Evolutionary conservation across 768 basidiomycete species (phyloP).

Genomic region (Sutorius australiensis): DNA sequence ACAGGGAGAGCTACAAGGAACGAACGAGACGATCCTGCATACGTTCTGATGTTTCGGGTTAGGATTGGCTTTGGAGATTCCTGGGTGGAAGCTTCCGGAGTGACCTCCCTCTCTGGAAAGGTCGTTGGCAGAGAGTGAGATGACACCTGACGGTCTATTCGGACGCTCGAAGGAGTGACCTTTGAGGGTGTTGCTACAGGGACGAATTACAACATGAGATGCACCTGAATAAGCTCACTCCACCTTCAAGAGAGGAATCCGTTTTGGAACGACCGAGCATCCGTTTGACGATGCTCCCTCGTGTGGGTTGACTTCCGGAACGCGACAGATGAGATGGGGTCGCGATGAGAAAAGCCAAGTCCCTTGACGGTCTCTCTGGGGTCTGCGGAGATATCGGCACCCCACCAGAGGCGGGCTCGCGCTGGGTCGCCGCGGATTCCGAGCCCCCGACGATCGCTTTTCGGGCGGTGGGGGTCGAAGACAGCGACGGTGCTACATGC

Average conservation of each 20-base stretch:
- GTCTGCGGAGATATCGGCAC: slow-evolving; percentile 5
- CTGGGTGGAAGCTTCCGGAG: slow-evolving; percentile 24
- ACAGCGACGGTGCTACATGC: neutral
- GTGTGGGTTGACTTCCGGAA: slow-evolving; percentile 29
- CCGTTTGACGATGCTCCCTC: slow-evolving; percentile 53
- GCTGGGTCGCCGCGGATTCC: neutral
- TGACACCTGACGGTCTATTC: slow-evolving; percentile 20
- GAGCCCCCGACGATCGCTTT: neutral
- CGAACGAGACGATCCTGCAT: slow-evolving; percentile 75
- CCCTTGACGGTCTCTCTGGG: slow-evolving; percentile 28
- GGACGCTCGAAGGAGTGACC: neutral
- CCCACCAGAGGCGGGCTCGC: neutral
- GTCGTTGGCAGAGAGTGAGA: slow-evolving; percentile 22
- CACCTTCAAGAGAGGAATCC: slow-evolving; percentile 46
- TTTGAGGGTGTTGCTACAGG: slow-evolving; percentile 2
- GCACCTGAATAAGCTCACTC: neutral
- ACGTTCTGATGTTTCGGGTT: slow-evolving; percentile 54
- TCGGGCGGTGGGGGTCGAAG: neutral
- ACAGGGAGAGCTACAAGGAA: slow-evolving; percentile 64
- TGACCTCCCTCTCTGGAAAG: slow-evolving; percentile 22
- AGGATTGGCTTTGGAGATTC: slow-evolving; percentile 26
- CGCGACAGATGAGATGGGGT: slow-evolving; percentile 21
- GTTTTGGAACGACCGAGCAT: slow-evolving; percentile 72
- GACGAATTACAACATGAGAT: neutral
- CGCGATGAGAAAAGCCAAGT: slow-evolving; percentile 38